Conservation (phyloP, 108 stramenopile genomes). For the Chaetoceros muelleri region DNA sequence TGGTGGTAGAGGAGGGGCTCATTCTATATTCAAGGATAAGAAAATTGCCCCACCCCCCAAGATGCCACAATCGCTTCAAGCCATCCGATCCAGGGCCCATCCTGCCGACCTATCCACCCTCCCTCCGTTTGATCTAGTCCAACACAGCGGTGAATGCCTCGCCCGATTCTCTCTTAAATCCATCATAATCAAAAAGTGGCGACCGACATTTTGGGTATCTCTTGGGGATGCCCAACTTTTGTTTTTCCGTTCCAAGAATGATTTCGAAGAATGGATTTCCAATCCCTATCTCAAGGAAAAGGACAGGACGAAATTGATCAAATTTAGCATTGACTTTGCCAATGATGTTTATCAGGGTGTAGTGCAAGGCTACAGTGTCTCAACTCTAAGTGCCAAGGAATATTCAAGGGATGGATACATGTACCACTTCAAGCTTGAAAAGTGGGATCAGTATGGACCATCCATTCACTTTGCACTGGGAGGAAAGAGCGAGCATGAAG, state of each 20-base stretch:
- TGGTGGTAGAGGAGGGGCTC: too few relatives aligned
- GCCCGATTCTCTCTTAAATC: conserved; percentile 79
- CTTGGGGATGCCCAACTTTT: conserved; percentile 66
- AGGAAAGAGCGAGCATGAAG: background rate
- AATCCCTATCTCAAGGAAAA: conserved; percentile 73
- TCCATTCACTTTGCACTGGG: conserved; percentile 83
- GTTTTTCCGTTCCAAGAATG: conserved; percentile 57
- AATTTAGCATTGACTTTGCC: conserved; percentile 81
- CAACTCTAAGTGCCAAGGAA: conserved; percentile 68
- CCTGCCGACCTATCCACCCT: conserved; percentile 42
- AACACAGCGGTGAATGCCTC: conserved; percentile 59
- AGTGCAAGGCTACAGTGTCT: conserved; percentile 80
- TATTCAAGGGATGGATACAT: conserved; percentile 54
- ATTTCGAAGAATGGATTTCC: conserved; percentile 83
- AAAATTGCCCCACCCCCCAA: background rate
- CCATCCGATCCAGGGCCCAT: background rate
- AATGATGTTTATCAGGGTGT: conserved; percentile 76
- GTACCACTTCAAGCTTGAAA: conserved; percentile 83
- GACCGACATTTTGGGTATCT: conserved; percentile 84
- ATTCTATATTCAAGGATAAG: background rate
- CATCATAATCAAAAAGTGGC: conserved; percentile 84
- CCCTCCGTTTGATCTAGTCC: conserved; percentile 51
- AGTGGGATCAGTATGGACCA: conserved; percentile 88
- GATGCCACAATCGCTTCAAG: background rate
- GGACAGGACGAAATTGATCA: conserved; percentile 71